Base-by-base conservation (phyloP, 768 basidiomycete genomes). In the Coprinopsis cinerea region DNA sequence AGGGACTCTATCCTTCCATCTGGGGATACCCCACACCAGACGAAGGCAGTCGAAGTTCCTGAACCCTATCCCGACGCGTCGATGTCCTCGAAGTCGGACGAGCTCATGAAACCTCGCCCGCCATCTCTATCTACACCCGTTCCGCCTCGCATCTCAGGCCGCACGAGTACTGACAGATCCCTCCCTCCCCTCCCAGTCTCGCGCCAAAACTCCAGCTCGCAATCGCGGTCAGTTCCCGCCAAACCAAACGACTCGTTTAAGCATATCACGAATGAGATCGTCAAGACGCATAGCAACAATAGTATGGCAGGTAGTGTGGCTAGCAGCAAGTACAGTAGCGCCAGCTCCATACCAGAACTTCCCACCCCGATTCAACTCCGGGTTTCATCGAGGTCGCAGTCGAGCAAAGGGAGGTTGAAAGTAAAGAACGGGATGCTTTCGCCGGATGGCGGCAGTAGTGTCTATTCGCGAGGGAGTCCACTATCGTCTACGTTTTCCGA, bases 1-100 rank as follows among this genome's bases (percentile, higher is more conserved):
- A 85, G 85, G 85, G 82, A 87, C 59, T 68, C 70, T 3, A 68
- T 85, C 22, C 65, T 87, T 26, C 67, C 70, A 4, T 63, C 65
- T 13, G 63, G 65, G 42, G 55, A 62, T 3, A n/a, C 30, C 30
- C 9, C 30, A 9, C 30, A 9, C 30, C 30, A 34, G n/a, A n/a
- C 9, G 37, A 39, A 13, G 11, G 37, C 18, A 14, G 37, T 7
- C 37, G 37, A 14, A 39, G 10, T 18, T 13, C 11, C 10, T 7
- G 10, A 39, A 7, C 11, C 37, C 18, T 13, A 7, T 39, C 37
- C 37, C 37, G 10, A n/a, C n/a, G n/a, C n/a, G n/a, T n/a, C n/a
- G n/a, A n/a, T n/a, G n/a, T n/a, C n/a, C n/a, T n/a, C n/a, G n/a
- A n/a, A n/a, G n/a, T n/a, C n/a, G n/a, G n/a, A n/a, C n/a, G n/a